Evolutionary conservation across 345 rosid genomes (phyloP), one percentile per base, ranked within the genome.

Genomic region (Salix arbutifolia): DNA sequence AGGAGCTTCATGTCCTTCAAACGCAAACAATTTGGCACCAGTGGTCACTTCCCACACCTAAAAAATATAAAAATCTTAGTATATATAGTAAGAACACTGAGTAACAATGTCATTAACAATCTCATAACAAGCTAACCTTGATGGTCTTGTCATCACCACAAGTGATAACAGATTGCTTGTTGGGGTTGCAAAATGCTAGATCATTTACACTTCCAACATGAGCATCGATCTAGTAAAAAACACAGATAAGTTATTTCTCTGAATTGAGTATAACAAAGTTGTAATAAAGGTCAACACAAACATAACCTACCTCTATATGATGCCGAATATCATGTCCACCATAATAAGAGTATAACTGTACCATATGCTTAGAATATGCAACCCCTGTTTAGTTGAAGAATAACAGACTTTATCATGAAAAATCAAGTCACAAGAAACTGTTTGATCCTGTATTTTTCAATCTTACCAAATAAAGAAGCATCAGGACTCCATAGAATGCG

Each of bases 141-240:
- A 93, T 82, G 80, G 83, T 82, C 90, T 83, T 83, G 89, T 93
- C 98, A 78, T 91, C 94, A 58, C 98, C 98, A 74, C 98, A 91
- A 60, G 98, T 93, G 76, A 93, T 84, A 28, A 90, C 76, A 31
- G 75, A 82, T 77, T 87, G 90, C 81, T 84, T 84, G 65, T 71
- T 65, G 42, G 91, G 90, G 71, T 66, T 82, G 69, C 85, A 84
- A 56, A 93, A 93, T 40, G 92, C 94, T 78, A 93, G 79, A 83
- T 93, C 94, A 79, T 90, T 91, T 73, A 93, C 96, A 77, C 87
- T 74, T 35, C 98, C 96, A 67, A 84, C 77, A 80, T 91, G 98
- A 80, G 91, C 88, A 71, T 93, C 97, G 73, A 90, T 90, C 98
- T 93, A 80, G 75, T 78, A 38, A 81, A 28, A 28, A 38, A 53